These are phyloP conservation scores for Neurospora sp. DNA, from an alignment of 495 filamentous ascomycete genomes.

Conservation along the genomic window DNA sequence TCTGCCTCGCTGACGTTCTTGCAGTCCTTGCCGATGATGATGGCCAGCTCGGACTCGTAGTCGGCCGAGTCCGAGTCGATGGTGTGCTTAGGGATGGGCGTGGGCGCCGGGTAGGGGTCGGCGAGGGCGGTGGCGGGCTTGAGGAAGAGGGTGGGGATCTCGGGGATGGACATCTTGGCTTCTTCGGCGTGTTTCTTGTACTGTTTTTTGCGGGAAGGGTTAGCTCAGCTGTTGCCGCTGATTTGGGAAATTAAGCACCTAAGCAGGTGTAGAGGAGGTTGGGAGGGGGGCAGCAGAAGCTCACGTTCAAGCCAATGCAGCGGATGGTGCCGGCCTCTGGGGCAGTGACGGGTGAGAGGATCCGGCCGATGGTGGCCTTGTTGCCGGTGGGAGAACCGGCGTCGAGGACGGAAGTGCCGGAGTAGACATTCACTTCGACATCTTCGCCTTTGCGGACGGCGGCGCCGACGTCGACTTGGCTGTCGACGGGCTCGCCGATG, in stretches of 20 bases:
- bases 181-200: slow-evolving; percentile 37
- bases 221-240: neutral
- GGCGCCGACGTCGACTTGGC: slow-evolving; percentile 42
- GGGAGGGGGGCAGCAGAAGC: neutral
- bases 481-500: slow-evolving; percentile 47
- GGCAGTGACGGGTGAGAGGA: slow-evolving; percentile 46
- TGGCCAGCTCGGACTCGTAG: slow-evolving; percentile 39
- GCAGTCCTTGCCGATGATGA: slow-evolving; percentile 35
- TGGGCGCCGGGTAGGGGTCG: slow-evolving; percentile 36
- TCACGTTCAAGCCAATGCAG: slow-evolving; percentile 39
- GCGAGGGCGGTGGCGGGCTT: slow-evolving; percentile 34
- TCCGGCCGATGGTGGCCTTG: slow-evolving; percentile 38
- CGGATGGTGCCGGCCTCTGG: slow-evolving; percentile 35
- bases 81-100: slow-evolving; percentile 34
- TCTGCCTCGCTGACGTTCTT: slow-evolving; percentile 37
- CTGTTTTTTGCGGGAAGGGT: slow-evolving; percentile 17
- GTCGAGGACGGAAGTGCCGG: slow-evolving; percentile 43
- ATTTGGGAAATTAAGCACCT: neutral
- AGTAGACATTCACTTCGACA: slow-evolving; percentile 44
- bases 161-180: slow-evolving; percentile 34
- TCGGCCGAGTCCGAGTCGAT: slow-evolving; percentile 29
- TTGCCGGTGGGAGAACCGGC: slow-evolving; percentile 38
- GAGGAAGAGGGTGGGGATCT: slow-evolving; percentile 35
- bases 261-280: neutral
- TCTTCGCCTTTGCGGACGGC: slow-evolving; percentile 45